Evolutionary conservation across 805 yeast species (phyloP), one percentile per base, ranked within the genome.

Genomic region (Komagataella pastoris): DNA sequence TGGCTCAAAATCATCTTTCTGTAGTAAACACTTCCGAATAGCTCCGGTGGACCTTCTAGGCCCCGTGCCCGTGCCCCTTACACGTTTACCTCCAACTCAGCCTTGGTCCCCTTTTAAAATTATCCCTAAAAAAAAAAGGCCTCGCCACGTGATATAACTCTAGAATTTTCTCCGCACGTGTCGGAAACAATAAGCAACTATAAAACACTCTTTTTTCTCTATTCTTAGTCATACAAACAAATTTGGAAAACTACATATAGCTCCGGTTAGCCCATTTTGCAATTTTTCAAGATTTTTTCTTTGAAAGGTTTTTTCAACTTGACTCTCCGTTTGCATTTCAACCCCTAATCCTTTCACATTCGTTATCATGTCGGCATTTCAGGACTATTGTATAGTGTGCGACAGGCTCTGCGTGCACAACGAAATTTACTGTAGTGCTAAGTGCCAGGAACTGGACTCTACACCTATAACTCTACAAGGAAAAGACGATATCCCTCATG

Each of bases 301-400:
- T 14, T 30, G 40, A 30, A 30, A 30, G n/a, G 40, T 30, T 30
- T 44, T 44, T 44, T n/a, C 47, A 44, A 18, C 47, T 17, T 44
- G 47, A 12, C 17, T 18, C 47, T 18, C 47, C n/a, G 23, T 18
- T 44, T 44, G 47, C 47, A 19, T 19, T 17, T 44, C 47, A 8
- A 17, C 10, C 14, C 8, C 12, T 18, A 14, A 44, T 44, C 47
- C 10, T 44, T 18, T 44, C 47, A 44, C n/a, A 7, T 18, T 10
- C 12, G 7, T 18, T 18, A 40, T 17, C 21, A 67, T 68, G 69
- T 61, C 72, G 46, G 57, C 57, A 7, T 55, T 55, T 48, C 52
- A 53, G 52, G 57, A 55, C 47, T 55, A 52, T 47, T 55, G 57
- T 40, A 55, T 55, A 24, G 51, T 55, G 17, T 55, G 57, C 46